phyloP scores from a whole-genome alignment of 2,329 filamentous ascomycete genomes.

The Cordyceps fumosorosea region DNA sequence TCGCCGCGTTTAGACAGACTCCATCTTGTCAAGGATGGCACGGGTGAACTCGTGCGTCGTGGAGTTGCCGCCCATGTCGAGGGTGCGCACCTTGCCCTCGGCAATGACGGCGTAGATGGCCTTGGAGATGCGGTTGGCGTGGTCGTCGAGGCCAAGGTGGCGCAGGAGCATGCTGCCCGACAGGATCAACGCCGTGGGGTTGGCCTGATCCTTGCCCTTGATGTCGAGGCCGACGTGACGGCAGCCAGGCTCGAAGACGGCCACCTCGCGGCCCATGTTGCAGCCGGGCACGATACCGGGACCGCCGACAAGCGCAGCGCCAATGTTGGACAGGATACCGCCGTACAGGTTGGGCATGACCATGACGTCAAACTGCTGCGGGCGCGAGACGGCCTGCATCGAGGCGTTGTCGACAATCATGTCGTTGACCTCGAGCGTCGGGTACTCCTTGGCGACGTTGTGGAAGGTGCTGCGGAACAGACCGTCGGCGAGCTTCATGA shows the following conservation, averaged over 20 bases:
- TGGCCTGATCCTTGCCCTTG: conserved; percentile 99
- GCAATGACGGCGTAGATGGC: conserved; percentile 71
- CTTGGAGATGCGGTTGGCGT: conserved; percentile 97
- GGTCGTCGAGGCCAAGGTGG: conserved; percentile 94
- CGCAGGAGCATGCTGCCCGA: conserved; percentile 95
- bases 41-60: conserved; percentile 93
- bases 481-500: conserved; percentile 99
- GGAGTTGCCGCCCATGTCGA: conserved; percentile 88
- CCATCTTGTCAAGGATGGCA: conserved; percentile 94
- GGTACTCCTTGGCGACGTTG: conserved; percentile 87
- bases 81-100: conserved; percentile 82
- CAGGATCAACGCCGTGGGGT: conserved; percentile 92
- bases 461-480: conserved; percentile 98
- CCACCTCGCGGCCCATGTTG: conserved; percentile 98
- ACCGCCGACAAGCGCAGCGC: conserved; percentile 91
- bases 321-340: conserved; percentile 98
- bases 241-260: conserved; percentile 98
- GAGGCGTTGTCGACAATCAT: conserved; percentile 99
- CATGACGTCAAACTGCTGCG: conserved; percentile 99
- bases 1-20: conserved; percentile 51
- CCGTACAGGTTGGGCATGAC: conserved; percentile 99
- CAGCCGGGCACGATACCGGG: conserved; percentile 96
- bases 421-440: conserved; percentile 91
- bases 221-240: conserved; percentile 99
- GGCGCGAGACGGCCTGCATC: conserved; percentile 95